Evolutionary conservation across 2,329 filamentous ascomycete genomes (phyloP), one percentile per base, ranked within the genome.

Genomic region (Xylariomycetidae sp.): DNA sequence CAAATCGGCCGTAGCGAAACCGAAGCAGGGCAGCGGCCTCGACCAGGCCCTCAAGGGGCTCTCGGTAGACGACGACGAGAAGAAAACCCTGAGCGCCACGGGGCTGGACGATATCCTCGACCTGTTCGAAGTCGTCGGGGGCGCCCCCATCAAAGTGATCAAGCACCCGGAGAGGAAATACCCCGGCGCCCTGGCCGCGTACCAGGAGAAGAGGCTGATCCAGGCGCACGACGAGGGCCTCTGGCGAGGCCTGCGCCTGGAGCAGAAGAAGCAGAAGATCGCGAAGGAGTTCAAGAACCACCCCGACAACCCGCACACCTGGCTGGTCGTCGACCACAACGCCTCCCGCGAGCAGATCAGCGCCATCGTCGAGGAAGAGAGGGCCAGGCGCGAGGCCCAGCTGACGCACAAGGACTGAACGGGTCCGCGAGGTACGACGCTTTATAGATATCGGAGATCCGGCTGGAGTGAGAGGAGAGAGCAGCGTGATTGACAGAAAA

Each of bases 51-150:
- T 90, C 25, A 75, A 73, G 13, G 81, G 85, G 57, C 80, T 95
- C 45, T 85, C 31, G 10, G 7, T 38, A 4, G 39, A 42, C 20
- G 33, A 40, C 20, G 31, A 92, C 50, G 69, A 62, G 29, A 75
- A 76, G 11, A 49, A 70, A 0, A 63, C 85, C 0, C 73, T 96
- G 51, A 89, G 83, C 58, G 89, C 88, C 4, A 74, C 83, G 0
- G 88, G 88, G 52, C 95, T 98, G 60, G 89, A 97, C 59, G 90
- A 96, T 53, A 88, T 88, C 1, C 77, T 97, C 31, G 89, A 96
- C 51, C 88, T 88, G 3, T 75, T 97, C 17, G 80, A 78, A 3
- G 62, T 96, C 33, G 70, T 73, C 12, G 63, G 61, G 16, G 62
- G 68, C 25, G 59, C 67, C n/a, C 64, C 71, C 14, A 64, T 74